These are phyloP conservation scores for Plasmodium falciparum DNA, from an alignment of 169 alveolate species.

Conservation along the genomic window DNA sequence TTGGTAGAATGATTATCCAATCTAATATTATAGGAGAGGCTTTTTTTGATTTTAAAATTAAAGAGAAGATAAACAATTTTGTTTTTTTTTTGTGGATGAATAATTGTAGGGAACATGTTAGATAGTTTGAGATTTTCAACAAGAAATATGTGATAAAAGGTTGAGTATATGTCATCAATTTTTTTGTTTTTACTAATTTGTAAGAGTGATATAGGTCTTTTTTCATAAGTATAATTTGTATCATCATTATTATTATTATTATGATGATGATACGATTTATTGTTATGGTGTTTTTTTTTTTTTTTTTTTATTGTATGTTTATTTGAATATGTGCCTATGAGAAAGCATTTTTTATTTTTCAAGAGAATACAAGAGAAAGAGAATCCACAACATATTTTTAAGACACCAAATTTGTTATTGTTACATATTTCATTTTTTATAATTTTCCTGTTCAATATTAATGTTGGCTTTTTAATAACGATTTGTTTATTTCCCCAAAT, in stretches of 20 bases:
- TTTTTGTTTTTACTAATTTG: constrained; percentile 57
- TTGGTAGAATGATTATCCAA: background rate
- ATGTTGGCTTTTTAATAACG: constrained; percentile 42
- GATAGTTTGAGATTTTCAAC: constrained; percentile 42
- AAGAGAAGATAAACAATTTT: constrained; percentile 11
- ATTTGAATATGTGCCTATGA: constrained; percentile 27
- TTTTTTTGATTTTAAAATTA: constrained; percentile 35
- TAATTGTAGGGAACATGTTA: constrained; percentile 26
- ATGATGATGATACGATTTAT: too few species aligned
- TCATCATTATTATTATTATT: too few species aligned
- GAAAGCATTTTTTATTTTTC: constrained; percentile 34
- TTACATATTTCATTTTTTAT: background rate
- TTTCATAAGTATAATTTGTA: background rate
- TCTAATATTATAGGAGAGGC: background rate
- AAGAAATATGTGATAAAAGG: constrained; percentile 48
- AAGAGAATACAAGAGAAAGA: constrained; percentile 59
- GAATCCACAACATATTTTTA: constrained; percentile 69
- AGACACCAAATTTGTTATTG: constrained; percentile 15
- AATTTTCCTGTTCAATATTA: constrained; percentile 4
- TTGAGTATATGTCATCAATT: constrained; percentile 42
- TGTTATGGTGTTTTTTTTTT: too few species aligned
- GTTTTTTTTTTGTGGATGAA: constrained; percentile 17
- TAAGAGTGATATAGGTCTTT: background rate
- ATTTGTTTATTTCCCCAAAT: background rate
- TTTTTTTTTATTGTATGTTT: background rate